Evolutionary conservation across 257 asterid genomes (phyloP).

Genomic region (Nemophila menziesii): DNA sequence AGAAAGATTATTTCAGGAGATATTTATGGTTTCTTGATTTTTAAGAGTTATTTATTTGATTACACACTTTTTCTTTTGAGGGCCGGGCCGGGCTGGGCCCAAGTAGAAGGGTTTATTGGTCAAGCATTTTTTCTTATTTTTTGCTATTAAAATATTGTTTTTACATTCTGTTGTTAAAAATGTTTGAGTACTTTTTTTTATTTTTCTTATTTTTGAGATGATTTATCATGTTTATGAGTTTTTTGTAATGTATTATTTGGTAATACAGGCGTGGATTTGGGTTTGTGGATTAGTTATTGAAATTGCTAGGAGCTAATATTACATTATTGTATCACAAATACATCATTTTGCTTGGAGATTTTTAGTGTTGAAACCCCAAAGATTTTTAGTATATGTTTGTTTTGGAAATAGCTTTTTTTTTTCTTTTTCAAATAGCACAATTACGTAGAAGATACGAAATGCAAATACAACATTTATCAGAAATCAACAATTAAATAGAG

Average conservation of each 20-base stretch:
- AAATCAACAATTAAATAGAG: too few species aligned
- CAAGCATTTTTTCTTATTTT: not conserved
- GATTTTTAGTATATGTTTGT: too few species aligned
- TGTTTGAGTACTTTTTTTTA: not conserved
- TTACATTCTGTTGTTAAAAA: not conserved
- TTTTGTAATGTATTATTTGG: not conserved
- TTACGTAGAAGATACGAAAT: too few species aligned
- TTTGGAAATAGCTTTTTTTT: too few species aligned
- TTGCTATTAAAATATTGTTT: not conserved
- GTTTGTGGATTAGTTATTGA: too few species aligned
- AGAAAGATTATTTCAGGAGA: conserved; percentile 8
- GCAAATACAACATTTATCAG: too few species aligned
- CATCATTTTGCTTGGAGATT: too few species aligned
- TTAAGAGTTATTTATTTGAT: not conserved
- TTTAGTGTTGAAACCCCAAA: too few species aligned
- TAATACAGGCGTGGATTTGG: not conserved
- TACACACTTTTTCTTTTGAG: not conserved
- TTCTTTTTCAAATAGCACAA: too few species aligned
- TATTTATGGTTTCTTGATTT: conserved; percentile 1
- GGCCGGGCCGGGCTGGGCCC: not conserved
- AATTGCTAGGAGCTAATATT: too few species aligned
- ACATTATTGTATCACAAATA: too few species aligned
- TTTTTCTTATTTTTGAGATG: not conserved
- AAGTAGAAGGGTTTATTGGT: not conserved
- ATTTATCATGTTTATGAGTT: not conserved